Percentiles rank a stretch among this genome's conserved stretches.
Evolutionary conservation across 257 asterid genomes (phyloP).

Genomic region (Haberlea rhodopensis): DNA sequence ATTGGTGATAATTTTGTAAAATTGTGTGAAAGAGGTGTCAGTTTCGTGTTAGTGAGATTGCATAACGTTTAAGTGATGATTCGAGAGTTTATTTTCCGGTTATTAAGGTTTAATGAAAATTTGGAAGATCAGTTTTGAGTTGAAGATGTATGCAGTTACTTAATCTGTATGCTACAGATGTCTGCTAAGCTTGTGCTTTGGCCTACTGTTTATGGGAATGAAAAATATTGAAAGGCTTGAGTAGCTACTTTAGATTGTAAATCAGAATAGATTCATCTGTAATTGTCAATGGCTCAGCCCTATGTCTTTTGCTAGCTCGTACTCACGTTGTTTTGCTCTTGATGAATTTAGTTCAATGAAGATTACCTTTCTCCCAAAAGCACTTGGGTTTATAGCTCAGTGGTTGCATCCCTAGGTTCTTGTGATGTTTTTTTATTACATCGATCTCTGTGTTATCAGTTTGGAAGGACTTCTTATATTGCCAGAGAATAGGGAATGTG

Average conservation of each 20-base stretch:
- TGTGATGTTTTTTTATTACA: constrained; percentile 15
- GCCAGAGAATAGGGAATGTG: constrained; percentile 99
- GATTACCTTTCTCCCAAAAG: constrained; percentile 10
- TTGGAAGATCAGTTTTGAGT: background rate
- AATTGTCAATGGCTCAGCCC: background rate
- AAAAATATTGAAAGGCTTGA: background rate
- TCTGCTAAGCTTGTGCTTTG: constrained; percentile 7
- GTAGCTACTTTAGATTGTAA: background rate
- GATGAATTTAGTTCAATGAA: background rate
- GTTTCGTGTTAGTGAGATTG: background rate
- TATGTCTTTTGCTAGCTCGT: background rate
- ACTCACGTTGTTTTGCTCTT: background rate
- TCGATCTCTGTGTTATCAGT: constrained; percentile 45
- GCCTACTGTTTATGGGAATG: background rate
- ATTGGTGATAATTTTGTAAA: constrained; percentile 1
- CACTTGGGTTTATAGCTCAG: constrained; percentile 2
- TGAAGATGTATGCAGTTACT: background rate
- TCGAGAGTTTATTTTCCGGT: background rate
- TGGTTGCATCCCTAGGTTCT: constrained; percentile 17
- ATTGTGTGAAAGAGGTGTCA: constrained; percentile 3
- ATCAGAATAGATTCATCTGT: background rate
- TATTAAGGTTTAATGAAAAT: constrained; percentile 29
- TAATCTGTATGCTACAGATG: background rate
- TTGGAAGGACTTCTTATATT: constrained; percentile 94
- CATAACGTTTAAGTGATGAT: constrained; percentile 3